These are phyloP conservation scores for Aspergillus versicolor DNA, from an alignment of 2,329 filamentous ascomycete species.

Conservation along the genomic window DNA sequence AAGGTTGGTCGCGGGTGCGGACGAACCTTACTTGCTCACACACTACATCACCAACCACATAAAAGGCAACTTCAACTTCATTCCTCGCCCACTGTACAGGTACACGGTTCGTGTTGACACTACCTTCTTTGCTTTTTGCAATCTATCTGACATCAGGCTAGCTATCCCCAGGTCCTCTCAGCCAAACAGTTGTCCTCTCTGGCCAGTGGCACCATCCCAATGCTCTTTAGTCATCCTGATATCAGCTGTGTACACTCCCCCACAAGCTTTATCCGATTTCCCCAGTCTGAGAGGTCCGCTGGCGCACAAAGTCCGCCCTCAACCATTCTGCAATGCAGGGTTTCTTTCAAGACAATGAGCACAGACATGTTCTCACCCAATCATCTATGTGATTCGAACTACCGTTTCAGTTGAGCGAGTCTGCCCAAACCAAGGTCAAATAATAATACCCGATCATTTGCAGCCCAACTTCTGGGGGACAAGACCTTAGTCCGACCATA, in stretches of 20 bases:
- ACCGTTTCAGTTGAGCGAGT: background rate
- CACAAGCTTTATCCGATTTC: too few relatives aligned
- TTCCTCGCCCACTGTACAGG: background rate
- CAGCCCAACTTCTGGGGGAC: background rate
- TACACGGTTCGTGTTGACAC: background rate
- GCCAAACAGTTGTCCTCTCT: background rate
- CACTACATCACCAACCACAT: background rate
- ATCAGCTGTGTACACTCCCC: too few relatives aligned
- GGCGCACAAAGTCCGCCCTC: too few relatives aligned
- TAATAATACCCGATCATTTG: background rate
- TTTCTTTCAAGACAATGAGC: too few relatives aligned
- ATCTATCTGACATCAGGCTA: background rate
- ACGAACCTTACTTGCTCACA: slow-evolving; percentile 5
- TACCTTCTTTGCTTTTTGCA: background rate
- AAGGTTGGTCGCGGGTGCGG: slow-evolving; percentile 10
- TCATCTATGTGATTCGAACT: background rate
- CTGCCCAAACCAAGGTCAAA: background rate
- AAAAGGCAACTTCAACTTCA: background rate
- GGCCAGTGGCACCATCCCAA: background rate
- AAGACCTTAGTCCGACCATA: background rate
- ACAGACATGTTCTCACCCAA: too few relatives aligned
- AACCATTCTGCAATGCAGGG: too few relatives aligned
- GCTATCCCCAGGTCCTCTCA: background rate
- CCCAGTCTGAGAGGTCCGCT: too few relatives aligned
- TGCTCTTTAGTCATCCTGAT: too few relatives aligned